These are phyloP conservation scores for Hypoxylon sp. DNA, from an alignment of 2,329 filamentous ascomycete genomes.

Conservation along the genomic window DNA sequence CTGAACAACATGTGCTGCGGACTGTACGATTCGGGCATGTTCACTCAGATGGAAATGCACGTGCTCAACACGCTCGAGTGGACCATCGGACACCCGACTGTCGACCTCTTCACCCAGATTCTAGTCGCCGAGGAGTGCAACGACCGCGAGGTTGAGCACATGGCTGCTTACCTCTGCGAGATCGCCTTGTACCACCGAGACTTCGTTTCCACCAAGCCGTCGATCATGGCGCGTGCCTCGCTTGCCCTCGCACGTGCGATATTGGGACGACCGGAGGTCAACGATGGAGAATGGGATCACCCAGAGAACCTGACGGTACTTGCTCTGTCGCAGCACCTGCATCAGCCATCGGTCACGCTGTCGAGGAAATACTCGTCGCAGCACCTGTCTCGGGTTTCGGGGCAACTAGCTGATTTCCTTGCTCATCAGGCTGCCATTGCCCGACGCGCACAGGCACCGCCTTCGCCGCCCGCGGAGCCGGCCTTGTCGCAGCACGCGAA, in stretches of 20 bases:
- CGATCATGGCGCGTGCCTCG: constrained; percentile 87
- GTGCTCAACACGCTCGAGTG: constrained; percentile 97
- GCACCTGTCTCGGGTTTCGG: constrained; percentile 61
- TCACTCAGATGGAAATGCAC: constrained; percentile 99
- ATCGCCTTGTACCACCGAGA: constrained; percentile 96
- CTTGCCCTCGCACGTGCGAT: constrained; percentile 88
- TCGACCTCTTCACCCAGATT: constrained; percentile 91
- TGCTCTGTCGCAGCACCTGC: constrained; percentile 65
- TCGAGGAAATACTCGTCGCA: constrained; percentile 67
- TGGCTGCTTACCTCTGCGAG: constrained; percentile 93
- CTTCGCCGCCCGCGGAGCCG: constrained; percentile 65
- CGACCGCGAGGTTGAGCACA: constrained; percentile 89
- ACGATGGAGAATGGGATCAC: constrained; percentile 78
- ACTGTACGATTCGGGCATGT: constrained; percentile 98
- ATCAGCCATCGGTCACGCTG: constrained; percentile 65
- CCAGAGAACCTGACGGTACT: constrained; percentile 73
- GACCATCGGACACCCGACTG: constrained; percentile 94
- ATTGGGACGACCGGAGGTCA: constrained; percentile 78
- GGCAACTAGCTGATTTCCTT: constrained; percentile 65
- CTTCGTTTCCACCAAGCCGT: constrained; percentile 91
- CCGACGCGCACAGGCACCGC: constrained; percentile 58
- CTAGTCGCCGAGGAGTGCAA: constrained; percentile 80
- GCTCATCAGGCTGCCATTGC: constrained; percentile 65
- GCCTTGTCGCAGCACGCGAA: constrained; percentile 61
- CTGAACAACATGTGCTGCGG: constrained; percentile 99